A percentile compares a stretch with the other conserved stretches of the same genome.
Evolutionary conservation across 2,329 filamentous ascomycete genomes (phyloP).

Genomic region (Drechmeria coniospora): DNA sequence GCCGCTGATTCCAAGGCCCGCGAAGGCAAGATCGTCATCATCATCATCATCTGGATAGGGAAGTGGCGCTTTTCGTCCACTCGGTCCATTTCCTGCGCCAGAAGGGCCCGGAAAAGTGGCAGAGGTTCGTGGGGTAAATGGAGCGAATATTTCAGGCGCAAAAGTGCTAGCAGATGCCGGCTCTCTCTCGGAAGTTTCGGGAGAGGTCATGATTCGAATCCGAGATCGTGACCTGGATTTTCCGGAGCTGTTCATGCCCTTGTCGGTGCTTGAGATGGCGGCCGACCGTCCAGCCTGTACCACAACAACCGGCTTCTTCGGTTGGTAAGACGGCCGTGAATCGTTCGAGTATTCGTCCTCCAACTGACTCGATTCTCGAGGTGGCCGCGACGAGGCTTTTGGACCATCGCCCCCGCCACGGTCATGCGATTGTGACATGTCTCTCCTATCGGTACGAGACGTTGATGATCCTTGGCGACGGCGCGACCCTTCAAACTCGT

Average conservation of each 20-base stretch:
- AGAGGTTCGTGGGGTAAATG: conserved; percentile 10
- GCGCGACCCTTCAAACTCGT: conserved; percentile 14
- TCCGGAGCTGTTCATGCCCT: conserved; percentile 7
- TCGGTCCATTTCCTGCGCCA: conserved; percentile 8
- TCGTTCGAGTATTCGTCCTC: conserved; percentile 22
- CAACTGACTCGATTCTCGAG: conserved; percentile 19
- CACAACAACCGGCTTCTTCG: conserved; percentile 18
- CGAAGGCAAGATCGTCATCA: conserved; percentile 14
- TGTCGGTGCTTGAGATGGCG: conserved; percentile 9
- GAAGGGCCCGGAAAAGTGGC: conserved; percentile 15
- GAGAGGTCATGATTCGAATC: conserved; percentile 17
- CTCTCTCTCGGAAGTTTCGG: conserved; percentile 15
- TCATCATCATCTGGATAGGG: conserved; percentile 26
- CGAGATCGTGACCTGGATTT: conserved; percentile 18
- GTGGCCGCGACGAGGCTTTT: conserved; percentile 7
- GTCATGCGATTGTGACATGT: conserved; percentile 14
- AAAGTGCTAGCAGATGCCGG: conserved; percentile 5
- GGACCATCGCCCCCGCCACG: conserved; percentile 9
- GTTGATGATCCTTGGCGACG: conserved; percentile 12
- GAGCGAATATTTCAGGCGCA: conserved; percentile 3
- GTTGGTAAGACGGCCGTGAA: conserved; percentile 13
- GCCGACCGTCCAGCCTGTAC: conserved; percentile 18
- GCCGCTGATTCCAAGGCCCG: conserved; percentile 9
- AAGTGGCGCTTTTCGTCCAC: conserved; percentile 11
- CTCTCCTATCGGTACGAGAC: conserved; percentile 14